Base-by-base conservation (phyloP, 2,329 filamentous ascomycete species). In the Phyllosticta ampelicida region DNA sequence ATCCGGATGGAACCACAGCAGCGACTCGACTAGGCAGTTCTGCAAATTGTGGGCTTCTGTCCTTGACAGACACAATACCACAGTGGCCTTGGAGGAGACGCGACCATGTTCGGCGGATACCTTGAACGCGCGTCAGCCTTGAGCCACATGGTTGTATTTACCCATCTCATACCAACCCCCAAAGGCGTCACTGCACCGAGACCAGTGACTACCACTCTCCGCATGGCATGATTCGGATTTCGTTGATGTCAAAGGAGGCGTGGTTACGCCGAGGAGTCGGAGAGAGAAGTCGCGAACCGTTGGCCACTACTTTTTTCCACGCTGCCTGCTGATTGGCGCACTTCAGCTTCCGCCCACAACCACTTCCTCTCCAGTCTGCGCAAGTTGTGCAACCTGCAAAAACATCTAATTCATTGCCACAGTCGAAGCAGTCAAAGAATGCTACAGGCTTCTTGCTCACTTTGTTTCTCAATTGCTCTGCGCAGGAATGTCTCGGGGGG, bases 21-120 rank as follows among this genome's bases (percentile, higher is more conserved):
- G 91, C 92, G 55, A 97, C 84, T 56, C 86, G 89, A 70, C 89
- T 94, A 11, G 92, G 90, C 49, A 96, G 77, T 50, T 84, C 81
- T 9, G 77, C 78, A 79, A 91, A 96, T 63, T 76, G 71, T 62
- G 77, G 62, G 74, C 84, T 81, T 55, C 82, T 78, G 60, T 81
- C 71, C 59, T 80, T 80, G 55, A 94, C 80, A 65, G 87, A 92
- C 60, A 85, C 80, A 65, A 99, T 84, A 62, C 91, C 94, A 61
- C 86, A 90, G 48, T 91, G 79, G 51, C 89, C 85, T 49, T 87
- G 84, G 28, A 97, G 72, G 49, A 99, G 82, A 56, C 88, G 86
- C 61, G 76, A 80, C 94, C 94, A 99, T 61, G 89, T 89, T 58
- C 77, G 83, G 63, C 82, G 83, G 62, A 87, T 79, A 61, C 90